A percentile compares a stretch with the other conserved stretches of the same genome.
Conservation (phyloP, 768 basidiomycete species). For the Thelephora ganbajun region DNA sequence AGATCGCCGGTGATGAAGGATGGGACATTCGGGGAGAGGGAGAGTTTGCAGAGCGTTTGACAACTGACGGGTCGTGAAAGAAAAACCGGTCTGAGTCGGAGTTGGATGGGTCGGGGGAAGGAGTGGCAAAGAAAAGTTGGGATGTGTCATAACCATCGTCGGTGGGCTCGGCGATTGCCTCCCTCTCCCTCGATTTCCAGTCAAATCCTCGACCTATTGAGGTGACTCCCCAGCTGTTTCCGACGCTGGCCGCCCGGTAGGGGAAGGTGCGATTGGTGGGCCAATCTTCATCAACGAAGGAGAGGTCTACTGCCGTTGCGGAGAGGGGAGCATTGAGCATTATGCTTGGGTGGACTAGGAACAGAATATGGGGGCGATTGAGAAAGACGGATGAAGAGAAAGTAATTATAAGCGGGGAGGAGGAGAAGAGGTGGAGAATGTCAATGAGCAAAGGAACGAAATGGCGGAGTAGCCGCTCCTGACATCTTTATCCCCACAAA, state of each 20-base stretch:
- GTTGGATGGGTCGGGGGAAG: background rate
- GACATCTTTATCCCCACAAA: too few relatives aligned
- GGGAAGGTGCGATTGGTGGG: slow-evolving; percentile 28
- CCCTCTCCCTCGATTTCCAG: slow-evolving; percentile 32
- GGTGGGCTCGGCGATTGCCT: slow-evolving; percentile 11
- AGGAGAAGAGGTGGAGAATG: slow-evolving; percentile 9
- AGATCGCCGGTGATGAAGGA: slow-evolving; percentile 14
- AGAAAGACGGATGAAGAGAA: background rate
- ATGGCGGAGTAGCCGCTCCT: too few relatives aligned
- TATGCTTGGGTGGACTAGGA: slow-evolving; percentile 5
- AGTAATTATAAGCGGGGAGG: slow-evolving; percentile 7
- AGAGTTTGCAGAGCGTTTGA: slow-evolving; percentile 2
- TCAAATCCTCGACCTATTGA: slow-evolving; percentile 74
- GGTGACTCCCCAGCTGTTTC: slow-evolving; percentile 76
- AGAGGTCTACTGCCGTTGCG: slow-evolving; percentile 40
- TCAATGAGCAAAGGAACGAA: too few relatives aligned
- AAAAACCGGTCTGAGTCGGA: background rate
- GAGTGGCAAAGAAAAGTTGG: background rate
- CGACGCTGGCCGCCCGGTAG: slow-evolving; percentile 51
- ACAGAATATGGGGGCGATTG: too few relatives aligned
- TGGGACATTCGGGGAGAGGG: slow-evolving; percentile 16
- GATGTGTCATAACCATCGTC: slow-evolving; percentile 15
- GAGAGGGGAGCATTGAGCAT: slow-evolving; percentile 14
- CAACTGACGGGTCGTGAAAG: background rate
- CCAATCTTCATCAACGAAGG: slow-evolving; percentile 59